A percentile compares a stretch with the other conserved stretches of the same genome.
These are phyloP conservation scores for Leishmania guyanensis DNA, from an alignment of 208 protist species.

Conservation along the genomic window DNA sequence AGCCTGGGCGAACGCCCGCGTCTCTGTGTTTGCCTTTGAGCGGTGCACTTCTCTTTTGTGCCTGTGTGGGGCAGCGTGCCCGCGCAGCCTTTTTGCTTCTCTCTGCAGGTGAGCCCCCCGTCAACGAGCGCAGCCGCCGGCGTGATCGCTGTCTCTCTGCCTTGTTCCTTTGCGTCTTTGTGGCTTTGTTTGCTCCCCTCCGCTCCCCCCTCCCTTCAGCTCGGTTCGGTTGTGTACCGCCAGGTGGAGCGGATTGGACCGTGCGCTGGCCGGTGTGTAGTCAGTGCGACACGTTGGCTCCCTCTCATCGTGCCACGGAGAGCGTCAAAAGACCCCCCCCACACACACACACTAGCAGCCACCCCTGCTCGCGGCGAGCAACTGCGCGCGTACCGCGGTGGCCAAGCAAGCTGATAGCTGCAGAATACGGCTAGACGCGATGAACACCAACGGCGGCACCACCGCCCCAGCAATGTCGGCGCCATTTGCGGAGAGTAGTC, in stretches of 20 bases:
- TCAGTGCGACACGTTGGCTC: not conserved
- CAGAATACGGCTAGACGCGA: not conserved
- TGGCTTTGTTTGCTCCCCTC: not conserved
- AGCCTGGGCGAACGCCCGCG: not conserved
- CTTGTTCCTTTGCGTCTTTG: not conserved
- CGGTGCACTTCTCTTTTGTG: not conserved
- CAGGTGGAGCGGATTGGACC: not conserved
- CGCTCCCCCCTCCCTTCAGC: not conserved
- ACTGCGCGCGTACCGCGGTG: not conserved
- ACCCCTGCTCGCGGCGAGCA: not conserved
- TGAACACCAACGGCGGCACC: not conserved
- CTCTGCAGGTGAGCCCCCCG: no score
- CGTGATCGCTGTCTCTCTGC: not conserved
- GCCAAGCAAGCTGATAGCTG: no score
- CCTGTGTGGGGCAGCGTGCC: conserved; percentile 22
- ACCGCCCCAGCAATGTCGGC: not conserved
- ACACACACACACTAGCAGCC: not conserved
- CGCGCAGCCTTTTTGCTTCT: not conserved
- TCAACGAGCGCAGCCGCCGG: not conserved
- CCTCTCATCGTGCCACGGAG: not conserved
- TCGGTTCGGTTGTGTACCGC: not conserved
- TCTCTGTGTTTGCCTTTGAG: not conserved
- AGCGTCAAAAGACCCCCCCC: not conserved
- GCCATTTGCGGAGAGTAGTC: not conserved
- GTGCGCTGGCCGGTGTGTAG: not conserved